phyloP scores from a whole-genome alignment of 805 yeast genomes.

The Clavispora fructus region DNA sequence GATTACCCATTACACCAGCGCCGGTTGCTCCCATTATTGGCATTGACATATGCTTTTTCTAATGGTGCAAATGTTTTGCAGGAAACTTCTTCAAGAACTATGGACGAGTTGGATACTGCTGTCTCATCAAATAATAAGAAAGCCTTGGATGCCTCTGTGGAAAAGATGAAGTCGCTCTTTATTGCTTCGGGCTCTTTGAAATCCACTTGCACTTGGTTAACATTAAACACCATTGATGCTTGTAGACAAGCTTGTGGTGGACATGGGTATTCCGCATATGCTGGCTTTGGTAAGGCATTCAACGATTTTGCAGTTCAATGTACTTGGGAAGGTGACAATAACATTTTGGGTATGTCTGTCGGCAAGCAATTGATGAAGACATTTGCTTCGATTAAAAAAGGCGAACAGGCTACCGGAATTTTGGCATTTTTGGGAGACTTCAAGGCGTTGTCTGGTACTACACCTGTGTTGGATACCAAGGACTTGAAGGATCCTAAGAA shows the following conservation, averaged over 20 bases:
- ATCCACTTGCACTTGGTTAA: slow-evolving; percentile 85
- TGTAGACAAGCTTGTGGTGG: slow-evolving; percentile 95
- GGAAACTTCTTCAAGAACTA: slow-evolving; percentile 43
- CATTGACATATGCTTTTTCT: slow-evolving; percentile 71
- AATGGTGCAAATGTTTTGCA: slow-evolving; percentile 64
- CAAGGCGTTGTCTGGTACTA: slow-evolving; percentile 19
- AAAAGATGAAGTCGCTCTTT: slow-evolving; percentile 69
- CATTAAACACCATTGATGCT: slow-evolving; percentile 77
- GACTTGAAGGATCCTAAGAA: slow-evolving; percentile 20
- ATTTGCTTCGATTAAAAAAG: slow-evolving; percentile 35
- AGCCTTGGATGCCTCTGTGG: slow-evolving; percentile 43
- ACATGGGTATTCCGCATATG: slow-evolving; percentile 90
- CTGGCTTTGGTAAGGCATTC: slow-evolving; percentile 84
- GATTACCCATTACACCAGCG: slow-evolving; percentile 88
- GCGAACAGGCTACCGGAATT: slow-evolving; percentile 43
- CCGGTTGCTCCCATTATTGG: slow-evolving; percentile 78
- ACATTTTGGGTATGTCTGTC: slow-evolving; percentile 73
- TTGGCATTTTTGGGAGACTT: slow-evolving; percentile 37
- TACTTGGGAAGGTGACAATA: slow-evolving; percentile 98
- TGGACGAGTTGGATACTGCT: slow-evolving; percentile 51
- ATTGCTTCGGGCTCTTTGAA: slow-evolving; percentile 83
- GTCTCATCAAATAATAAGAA: slow-evolving; percentile 45
- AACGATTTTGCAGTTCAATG: slow-evolving; percentile 96
- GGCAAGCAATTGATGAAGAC: slow-evolving; percentile 71
- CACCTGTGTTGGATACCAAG: slow-evolving; percentile 25